phyloP scores from a whole-genome alignment of 345 rosid species.

The Linum lewisii region DNA sequence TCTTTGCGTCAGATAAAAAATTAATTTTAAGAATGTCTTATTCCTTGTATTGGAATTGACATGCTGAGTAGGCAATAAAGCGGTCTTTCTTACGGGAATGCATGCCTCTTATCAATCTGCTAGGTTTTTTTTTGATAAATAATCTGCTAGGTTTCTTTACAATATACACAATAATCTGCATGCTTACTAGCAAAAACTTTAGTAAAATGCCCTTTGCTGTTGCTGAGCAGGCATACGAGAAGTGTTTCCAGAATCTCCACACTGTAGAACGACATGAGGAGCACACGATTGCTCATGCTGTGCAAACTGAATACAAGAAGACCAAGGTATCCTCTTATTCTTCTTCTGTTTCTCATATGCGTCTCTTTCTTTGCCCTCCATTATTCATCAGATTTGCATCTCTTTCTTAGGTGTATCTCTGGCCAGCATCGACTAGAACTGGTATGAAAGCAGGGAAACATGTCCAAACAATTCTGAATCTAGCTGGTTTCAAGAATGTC shows the following conservation, averaged over 20 bases:
- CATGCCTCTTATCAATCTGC: too few species aligned
- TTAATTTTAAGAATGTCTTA: too few species aligned
- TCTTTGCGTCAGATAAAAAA: too few species aligned
- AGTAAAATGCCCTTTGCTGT: constrained; percentile 1
- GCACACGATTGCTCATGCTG: constrained; percentile 92
- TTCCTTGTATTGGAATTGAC: too few species aligned
- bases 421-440: constrained; percentile 84
- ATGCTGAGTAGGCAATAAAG: too few species aligned
- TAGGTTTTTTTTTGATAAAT: too few species aligned
- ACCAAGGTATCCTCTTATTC: constrained; percentile 55
- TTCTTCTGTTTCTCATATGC: not conserved
- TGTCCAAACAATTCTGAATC: constrained; percentile 57
- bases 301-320: constrained; percentile 74
- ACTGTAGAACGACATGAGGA: constrained; percentile 81
- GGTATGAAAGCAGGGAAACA: constrained; percentile 94
- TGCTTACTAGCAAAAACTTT: too few species aligned
- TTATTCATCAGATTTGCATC: not conserved
- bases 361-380: not conserved
- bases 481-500: constrained; percentile 89
- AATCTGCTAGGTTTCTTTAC: too few species aligned
- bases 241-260: constrained; percentile 94
- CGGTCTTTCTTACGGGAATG: too few species aligned
- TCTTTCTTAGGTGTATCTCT: constrained; percentile 58
- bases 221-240: constrained; percentile 66
- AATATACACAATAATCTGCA: too few species aligned